phyloP scores from a whole-genome alignment of 805 yeast species.

The Starmerella geochares region DNA sequence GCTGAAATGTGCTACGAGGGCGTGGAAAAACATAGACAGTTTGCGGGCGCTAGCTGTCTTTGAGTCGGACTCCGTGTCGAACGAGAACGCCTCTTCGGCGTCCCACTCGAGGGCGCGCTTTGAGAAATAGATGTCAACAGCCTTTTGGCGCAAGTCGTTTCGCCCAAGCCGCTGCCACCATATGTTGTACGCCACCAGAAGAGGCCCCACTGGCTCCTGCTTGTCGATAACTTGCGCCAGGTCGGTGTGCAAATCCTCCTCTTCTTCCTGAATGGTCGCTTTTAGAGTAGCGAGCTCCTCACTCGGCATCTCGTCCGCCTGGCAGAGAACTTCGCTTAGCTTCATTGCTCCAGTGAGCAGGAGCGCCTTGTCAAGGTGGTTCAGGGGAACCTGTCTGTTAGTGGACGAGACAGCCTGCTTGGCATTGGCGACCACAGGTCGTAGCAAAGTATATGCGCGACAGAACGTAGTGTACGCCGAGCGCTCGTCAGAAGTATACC shows the following conservation, averaged over 20 bases:
- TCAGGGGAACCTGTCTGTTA: background rate
- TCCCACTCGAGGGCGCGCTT: background rate
- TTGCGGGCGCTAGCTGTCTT: constrained; percentile 10
- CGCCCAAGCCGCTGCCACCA: background rate
- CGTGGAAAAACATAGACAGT: background rate
- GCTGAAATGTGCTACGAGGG: constrained; percentile 4
- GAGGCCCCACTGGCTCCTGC: background rate
- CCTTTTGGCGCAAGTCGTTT: background rate
- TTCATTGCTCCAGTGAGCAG: background rate
- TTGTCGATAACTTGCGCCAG: background rate
- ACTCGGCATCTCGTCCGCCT: background rate
- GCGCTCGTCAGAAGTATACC: background rate
- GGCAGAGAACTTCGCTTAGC: background rate
- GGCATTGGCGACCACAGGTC: constrained; percentile 3
- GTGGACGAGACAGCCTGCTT: background rate
- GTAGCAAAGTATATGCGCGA: background rate
- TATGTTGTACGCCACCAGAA: background rate
- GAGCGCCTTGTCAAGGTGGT: background rate
- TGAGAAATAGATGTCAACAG: background rate
- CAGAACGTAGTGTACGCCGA: constrained; percentile 13
- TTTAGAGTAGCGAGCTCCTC: background rate
- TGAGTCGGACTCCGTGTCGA: background rate
- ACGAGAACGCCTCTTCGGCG: constrained; percentile 5
- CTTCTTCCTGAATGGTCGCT: background rate
- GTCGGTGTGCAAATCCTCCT: background rate